These are phyloP conservation scores for Rubroboletus satanas DNA, from an alignment of 768 basidiomycete genomes.

Conservation along the genomic window DNA sequence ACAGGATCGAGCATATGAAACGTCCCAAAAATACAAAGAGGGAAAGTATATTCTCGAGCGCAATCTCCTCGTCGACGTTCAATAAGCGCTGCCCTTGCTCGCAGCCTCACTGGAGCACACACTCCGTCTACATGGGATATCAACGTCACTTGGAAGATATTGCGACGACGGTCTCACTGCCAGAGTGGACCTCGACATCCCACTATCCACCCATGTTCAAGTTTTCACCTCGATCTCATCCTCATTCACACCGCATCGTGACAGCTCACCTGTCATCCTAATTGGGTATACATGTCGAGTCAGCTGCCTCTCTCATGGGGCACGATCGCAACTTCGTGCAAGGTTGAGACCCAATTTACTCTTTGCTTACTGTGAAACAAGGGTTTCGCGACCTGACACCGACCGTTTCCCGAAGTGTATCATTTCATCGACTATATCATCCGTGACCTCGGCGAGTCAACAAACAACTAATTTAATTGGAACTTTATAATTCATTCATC, in stretches of 20 bases:
- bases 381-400: slow-evolving; percentile 8
- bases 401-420: slow-evolving; percentile 17
- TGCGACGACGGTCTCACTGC: slow-evolving; percentile 12
- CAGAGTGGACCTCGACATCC: slow-evolving; percentile 14
- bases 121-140: slow-evolving; percentile 8
- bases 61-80: slow-evolving; percentile 82
- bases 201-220: slow-evolving; percentile 9
- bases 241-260: slow-evolving; percentile 15
- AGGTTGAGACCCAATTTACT: not conserved
- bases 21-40: slow-evolving; percentile 95
- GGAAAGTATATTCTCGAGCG: slow-evolving; percentile 97
- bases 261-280: slow-evolving; percentile 23
- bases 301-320: slow-evolving; percentile 8
- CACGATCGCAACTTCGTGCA: not conserved
- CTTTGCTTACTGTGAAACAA: slow-evolving; percentile 8
- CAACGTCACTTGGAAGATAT: slow-evolving; percentile 10
- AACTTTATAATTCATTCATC: slow-evolving; percentile 7
- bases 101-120: slow-evolving; percentile 5
- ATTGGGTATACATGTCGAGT: slow-evolving; percentile 21
- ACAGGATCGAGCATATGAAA: slow-evolving; percentile 89
- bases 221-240: slow-evolving; percentile 15
- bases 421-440: slow-evolving; percentile 17
- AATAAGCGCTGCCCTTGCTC: slow-evolving; percentile 41
- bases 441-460: slow-evolving; percentile 6
- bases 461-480: slow-evolving; percentile 20